Evolutionary conservation across 306 rosid genomes (phyloP).

Genomic region (Cucurbita moschata): DNA sequence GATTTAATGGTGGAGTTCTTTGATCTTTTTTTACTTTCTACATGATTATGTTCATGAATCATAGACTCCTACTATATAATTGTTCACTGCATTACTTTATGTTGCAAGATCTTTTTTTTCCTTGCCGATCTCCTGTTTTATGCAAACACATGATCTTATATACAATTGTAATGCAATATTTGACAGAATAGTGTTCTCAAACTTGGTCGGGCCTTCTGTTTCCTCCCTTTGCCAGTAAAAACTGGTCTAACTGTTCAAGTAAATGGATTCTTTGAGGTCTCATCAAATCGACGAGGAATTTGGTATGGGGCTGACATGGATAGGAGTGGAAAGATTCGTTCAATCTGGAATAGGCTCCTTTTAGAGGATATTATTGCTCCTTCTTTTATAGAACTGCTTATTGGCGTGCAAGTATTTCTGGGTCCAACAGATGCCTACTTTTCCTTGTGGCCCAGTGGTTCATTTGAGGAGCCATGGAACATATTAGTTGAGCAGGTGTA

Average conservation of each 20-base stretch:
- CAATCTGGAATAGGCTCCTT: conserved; percentile 87
- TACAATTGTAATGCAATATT: conserved; percentile 22
- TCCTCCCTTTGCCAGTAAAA: conserved; percentile 89
- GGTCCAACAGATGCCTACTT: conserved; percentile 55
- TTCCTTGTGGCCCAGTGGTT: conserved; percentile 81
- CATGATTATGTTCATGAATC: background rate
- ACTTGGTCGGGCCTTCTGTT: conserved; percentile 86
- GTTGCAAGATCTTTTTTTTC: background rate
- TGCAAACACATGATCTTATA: conserved; percentile 7
- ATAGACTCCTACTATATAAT: background rate
- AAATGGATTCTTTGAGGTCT: conserved; percentile 92
- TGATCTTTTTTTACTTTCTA: background rate
- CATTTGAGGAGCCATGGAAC: conserved; percentile 95
- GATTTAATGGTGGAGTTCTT: background rate
- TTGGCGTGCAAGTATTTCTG: conserved; percentile 42
- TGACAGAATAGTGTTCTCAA: conserved; percentile 51
- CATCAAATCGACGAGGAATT: conserved; percentile 96
- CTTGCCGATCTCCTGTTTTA: background rate
- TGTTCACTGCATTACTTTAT: background rate
- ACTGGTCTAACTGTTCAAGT: conserved; percentile 86
- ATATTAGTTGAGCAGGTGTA: conserved; percentile 67
- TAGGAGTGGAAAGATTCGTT: conserved; percentile 90
- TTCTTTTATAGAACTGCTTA: conserved; percentile 58
- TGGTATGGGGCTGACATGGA: conserved; percentile 99
- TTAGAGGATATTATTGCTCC: conserved; percentile 81